Evolutionary conservation across 768 basidiomycete species (phyloP).

Genomic region (Sporobolomyces phaffii): DNA sequence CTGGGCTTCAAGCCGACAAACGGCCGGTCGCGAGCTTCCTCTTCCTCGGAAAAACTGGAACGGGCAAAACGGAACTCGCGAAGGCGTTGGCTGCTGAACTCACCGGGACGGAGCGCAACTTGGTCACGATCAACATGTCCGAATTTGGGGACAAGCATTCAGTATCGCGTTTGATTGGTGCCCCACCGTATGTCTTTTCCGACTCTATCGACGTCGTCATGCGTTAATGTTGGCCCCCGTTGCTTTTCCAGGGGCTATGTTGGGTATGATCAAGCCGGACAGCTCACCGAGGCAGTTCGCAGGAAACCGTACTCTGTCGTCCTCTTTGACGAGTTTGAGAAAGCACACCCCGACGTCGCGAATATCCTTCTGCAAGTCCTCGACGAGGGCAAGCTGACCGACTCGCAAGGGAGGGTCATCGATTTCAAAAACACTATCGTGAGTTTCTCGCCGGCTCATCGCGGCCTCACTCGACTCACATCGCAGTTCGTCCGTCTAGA

Average conservation of each 20-base stretch:
- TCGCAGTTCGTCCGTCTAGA: too few species aligned
- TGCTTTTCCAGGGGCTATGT: constrained; percentile 64
- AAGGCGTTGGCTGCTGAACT: constrained; percentile 79
- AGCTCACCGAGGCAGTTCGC: constrained; percentile 40
- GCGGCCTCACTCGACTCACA: constrained; percentile 43
- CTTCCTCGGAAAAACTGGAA: constrained; percentile 54
- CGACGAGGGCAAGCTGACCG: constrained; percentile 50
- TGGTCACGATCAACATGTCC: constrained; percentile 25
- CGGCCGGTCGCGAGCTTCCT: constrained; percentile 80
- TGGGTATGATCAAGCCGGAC: constrained; percentile 77
- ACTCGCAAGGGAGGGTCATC: constrained; percentile 48
- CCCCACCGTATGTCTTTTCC: constrained; percentile 63
- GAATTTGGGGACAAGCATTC: constrained; percentile 85
- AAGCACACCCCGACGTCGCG: constrained; percentile 49
- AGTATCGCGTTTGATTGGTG: constrained; percentile 81
- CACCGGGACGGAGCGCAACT: constrained; percentile 60
- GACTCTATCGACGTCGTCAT: too few species aligned
- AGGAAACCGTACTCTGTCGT: constrained; percentile 39
- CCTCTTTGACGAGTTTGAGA: constrained; percentile 45
- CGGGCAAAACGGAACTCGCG: constrained; percentile 67
- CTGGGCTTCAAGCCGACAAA: constrained; percentile 79
- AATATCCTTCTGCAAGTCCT: constrained; percentile 50
- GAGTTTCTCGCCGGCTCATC: too few species aligned
- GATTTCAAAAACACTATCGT: constrained; percentile 46
- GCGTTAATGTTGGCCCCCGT: too few species aligned